Evolutionary conservation across 345 rosid genomes (phyloP), one percentile per base, ranked within the genome.

Genomic region (Brassica carinata): DNA sequence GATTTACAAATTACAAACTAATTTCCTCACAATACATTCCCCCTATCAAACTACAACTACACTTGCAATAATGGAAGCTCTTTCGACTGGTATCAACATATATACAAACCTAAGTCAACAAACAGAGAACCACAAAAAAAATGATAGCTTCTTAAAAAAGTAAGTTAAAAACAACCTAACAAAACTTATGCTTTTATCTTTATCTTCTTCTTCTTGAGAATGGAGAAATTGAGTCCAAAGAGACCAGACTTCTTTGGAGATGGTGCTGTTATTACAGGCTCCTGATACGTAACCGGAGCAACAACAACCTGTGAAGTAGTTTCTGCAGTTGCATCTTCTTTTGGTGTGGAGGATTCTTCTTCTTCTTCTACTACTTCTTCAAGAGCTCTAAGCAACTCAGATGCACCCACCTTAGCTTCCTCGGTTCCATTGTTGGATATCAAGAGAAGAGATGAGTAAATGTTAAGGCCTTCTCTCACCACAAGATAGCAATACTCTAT

Each of bases 381-480:
- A 7, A 55, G 61, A 55, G 61, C 61, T 55, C 61, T 55, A 55
- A 55, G 61, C 61, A 55, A 17, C 26, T 55, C 61, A 55, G 61
- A 55, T 55, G 61, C 61, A 15, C 61, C 61, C 19, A 55, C 61
- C 26, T 55, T 55, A 7, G 61, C 61, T 55, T 55, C 61, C 10
- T 55, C 61, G 23, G 61, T 55, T 55, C 61, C 61, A 17, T 55
- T 55, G 61, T 55, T 55, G 10, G 61, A 55, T 55, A 55, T 55
- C 61, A 55, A 55, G 61, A 55, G 61, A 55, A 55, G 61, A 55
- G 61, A 55, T 55, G 61, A 55, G 61, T 55, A 55, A 7, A 55
- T 55, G 2, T 55, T 17, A 55, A 55, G 23, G 26, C 61, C 61
- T 55, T 55, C 61, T 17, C 61, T 55, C 61, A 55, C 61, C 23